Percentiles rank a stretch among this genome's conserved stretches.
Conservation (phyloP, 306 rosid species). For the Cucumis hystrix region DNA sequence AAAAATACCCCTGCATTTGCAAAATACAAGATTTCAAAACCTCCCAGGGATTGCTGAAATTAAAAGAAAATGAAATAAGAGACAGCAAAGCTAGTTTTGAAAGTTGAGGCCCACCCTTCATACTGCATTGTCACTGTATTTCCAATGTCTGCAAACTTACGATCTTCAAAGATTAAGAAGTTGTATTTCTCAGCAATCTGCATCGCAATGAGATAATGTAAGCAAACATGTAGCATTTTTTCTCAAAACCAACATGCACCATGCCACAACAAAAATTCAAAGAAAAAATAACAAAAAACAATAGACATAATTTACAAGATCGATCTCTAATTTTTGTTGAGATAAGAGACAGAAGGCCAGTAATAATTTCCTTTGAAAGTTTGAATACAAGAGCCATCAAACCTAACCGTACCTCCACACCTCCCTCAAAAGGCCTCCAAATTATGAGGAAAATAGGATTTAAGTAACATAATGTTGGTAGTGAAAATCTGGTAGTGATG, state of each 20-base stretch:
- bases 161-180: constrained; percentile 90
- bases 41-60: constrained; percentile 2
- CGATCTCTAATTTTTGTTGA: neutral
- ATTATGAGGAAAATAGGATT: neutral
- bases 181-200: constrained; percentile 79
- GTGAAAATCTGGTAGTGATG: neutral
- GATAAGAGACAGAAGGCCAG: neutral
- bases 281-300: neutral
- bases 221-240: neutral
- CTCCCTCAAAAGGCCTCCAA: neutral
- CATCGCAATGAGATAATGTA: constrained; percentile 8
- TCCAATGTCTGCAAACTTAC: constrained; percentile 91
- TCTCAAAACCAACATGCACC: neutral
- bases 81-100: constrained; percentile 1
- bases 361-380: neutral
- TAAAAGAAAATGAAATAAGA: neutral
- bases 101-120: constrained; percentile 48
- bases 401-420: neutral
- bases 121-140: constrained; percentile 92
- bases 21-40: constrained; percentile 6
- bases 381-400: neutral
- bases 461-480: neutral
- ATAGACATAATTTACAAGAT: neutral
- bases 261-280: neutral
- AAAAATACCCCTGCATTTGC: constrained; percentile 55